Conservation (phyloP, 768 basidiomycete species). For the Hygrophoropsis aurantiaca region DNA sequence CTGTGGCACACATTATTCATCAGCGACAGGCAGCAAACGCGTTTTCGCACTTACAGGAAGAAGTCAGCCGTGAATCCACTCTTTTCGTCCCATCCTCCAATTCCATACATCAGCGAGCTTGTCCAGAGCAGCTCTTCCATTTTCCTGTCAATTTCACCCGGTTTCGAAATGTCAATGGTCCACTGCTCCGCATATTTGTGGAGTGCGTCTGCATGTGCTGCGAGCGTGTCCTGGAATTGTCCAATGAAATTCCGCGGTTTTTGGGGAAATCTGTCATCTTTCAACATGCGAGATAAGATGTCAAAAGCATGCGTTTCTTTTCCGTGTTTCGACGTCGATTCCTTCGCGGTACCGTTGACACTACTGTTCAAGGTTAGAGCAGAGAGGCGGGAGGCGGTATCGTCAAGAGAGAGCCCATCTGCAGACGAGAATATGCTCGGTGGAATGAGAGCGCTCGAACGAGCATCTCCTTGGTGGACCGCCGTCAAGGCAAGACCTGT, state of each 20-base stretch:
- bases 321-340: conserved; percentile 6
- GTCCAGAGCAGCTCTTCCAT: conserved; percentile 65
- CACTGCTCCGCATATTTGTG: conserved; percentile 36
- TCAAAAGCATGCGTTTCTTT: conserved; percentile 36
- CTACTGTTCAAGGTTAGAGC: conserved; percentile 10
- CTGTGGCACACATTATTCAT: conserved; percentile 4
- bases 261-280: conserved; percentile 41
- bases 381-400: conserved; percentile 4
- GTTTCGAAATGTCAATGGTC: conserved; percentile 36
- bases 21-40: neutral
- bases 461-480: conserved; percentile 31
- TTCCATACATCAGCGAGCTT: conserved; percentile 52
- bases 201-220: neutral
- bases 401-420: neutral
- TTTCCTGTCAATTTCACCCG: conserved; percentile 48
- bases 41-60: conserved; percentile 40
- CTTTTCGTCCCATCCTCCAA: conserved; percentile 54
- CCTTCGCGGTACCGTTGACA: neutral
- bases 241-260: conserved; percentile 22
- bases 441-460: conserved; percentile 32
- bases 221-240: conserved; percentile 16
- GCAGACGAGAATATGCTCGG: conserved; percentile 8
- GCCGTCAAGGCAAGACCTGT: conserved; percentile 22
- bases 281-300: conserved; percentile 52
- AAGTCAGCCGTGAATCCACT: conserved; percentile 46